Base-by-base conservation (phyloP, 495 filamentous ascomycete genomes). In the Aspergillus bertholletiae region DNA sequence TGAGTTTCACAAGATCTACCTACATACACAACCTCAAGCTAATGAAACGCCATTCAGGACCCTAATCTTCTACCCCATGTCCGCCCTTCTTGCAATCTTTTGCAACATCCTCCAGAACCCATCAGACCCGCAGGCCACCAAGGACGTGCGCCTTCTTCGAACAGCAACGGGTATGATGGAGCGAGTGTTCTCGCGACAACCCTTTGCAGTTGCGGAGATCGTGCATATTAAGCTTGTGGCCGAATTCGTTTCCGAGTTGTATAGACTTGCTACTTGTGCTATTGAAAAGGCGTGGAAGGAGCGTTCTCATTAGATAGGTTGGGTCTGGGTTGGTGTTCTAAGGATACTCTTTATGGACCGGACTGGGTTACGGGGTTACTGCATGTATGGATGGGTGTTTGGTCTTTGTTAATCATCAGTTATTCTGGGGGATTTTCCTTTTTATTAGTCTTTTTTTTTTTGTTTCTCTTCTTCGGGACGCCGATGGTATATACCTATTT, bases 61-160 rank as follows among this genome's bases (percentile, higher is more conserved):
- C 11, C 55, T 80, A 0, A 67, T 80, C 15, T 80, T 79, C 60
- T 81, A 81, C 51, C 79, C 78, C 32, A 76, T 80, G 56, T 77
- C 78, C 18, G 77, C 78, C 24, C 63, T 79, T 20, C 64, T 78
- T 27, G 67, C 67, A 13, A 71, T 81, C 26, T 81, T 81, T 50
- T 80, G 73, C 66, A 77, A 71, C 49, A 75, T 80, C 49, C 66
- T 81, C 5, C 65, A 74, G 17, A 74, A 77, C 46, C 79, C 79
- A 4, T 55, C 74, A 4, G 66, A 77, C 43, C 69, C 72, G 0
- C 68, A 75, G 32, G 75, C 77, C 24, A 63, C 67, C 8, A 70
- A 70, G 23, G 79, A 81, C 43, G 40, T 81, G 4, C 68, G 63
- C 3, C 59, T 75, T 0, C 61, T 81, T 5, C 65, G 63, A 15